These are phyloP conservation scores for Boletellus sp. DNA, from an alignment of 768 basidiomycete species.

Conservation along the genomic window DNA sequence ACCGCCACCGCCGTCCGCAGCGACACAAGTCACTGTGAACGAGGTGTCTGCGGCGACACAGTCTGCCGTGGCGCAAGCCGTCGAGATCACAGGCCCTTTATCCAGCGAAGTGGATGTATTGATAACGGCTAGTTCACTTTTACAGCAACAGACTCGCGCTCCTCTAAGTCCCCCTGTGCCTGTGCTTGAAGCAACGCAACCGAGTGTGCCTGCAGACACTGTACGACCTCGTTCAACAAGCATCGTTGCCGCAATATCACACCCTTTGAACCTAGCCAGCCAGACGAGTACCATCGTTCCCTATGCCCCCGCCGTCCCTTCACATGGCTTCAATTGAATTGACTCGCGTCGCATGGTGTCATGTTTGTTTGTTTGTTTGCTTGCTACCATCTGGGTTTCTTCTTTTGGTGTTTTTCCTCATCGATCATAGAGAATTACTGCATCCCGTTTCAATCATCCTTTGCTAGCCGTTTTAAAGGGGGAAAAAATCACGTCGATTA, in stretches of 20 bases:
- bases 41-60: conserved; percentile 63
- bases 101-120: conserved; percentile 81
- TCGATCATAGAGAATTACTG: conserved; percentile 29
- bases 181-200: conserved; percentile 26
- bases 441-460: conserved; percentile 19
- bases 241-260: conserved; percentile 23
- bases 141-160: conserved; percentile 41
- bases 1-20: conserved; percentile 28
- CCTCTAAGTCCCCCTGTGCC: conserved; percentile 25
- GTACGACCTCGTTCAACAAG: conserved; percentile 36
- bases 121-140: conserved; percentile 58
- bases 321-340: conserved; percentile 26
- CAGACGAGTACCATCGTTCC: conserved; percentile 19
- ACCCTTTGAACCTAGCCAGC: conserved; percentile 21
- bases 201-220: conserved; percentile 26
- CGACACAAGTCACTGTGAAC: conserved; percentile 48
- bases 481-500: conserved; percentile 23
- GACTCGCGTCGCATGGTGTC: conserved; percentile 23
- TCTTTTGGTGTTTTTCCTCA: conserved; percentile 26
- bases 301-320: conserved; percentile 25
- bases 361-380: conserved; percentile 13
- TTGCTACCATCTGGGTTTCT: conserved; percentile 22
- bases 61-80: conserved; percentile 78
- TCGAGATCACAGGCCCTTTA: conserved; percentile 66
- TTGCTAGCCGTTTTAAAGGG: conserved; percentile 19